phyloP scores from a whole-genome alignment of 2,329 filamentous ascomycete genomes.

The Calonectria honghensis region DNA sequence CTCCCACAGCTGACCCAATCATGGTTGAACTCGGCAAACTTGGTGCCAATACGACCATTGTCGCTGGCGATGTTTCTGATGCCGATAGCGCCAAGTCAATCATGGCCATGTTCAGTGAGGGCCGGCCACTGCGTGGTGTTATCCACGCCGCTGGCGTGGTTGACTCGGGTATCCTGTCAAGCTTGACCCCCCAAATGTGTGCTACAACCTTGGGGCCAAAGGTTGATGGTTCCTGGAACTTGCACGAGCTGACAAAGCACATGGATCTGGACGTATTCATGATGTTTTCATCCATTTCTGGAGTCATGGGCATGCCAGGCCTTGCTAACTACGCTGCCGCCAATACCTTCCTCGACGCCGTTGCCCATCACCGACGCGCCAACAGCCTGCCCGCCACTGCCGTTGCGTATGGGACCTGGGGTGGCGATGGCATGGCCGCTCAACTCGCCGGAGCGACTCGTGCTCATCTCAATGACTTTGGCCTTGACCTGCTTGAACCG shows the following conservation, averaged over 20 bases:
- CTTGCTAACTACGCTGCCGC: slow-evolving; percentile 9
- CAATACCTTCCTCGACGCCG: slow-evolving; percentile 9
- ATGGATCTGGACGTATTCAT: neutral
- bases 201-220: neutral
- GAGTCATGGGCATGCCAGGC: neutral
- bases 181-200: neutral
- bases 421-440: neutral
- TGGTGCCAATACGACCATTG: neutral
- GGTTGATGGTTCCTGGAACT: slow-evolving; percentile 2
- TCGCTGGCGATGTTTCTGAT: neutral
- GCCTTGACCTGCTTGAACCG: neutral
- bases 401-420: slow-evolving; percentile 3
- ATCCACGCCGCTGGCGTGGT: neutral
- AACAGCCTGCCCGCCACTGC: neutral
- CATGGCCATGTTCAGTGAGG: neutral
- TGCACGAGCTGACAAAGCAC: neutral
- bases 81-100: neutral
- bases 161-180: neutral
- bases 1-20: neutral
- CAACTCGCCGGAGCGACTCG: neutral
- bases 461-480: neutral
- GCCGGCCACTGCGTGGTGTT: neutral
- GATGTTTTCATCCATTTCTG: slow-evolving; percentile 13
- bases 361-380: neutral
- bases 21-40: neutral